phyloP scores from a whole-genome alignment of 805 yeast genomes.

The Starmerella apicola region DNA sequence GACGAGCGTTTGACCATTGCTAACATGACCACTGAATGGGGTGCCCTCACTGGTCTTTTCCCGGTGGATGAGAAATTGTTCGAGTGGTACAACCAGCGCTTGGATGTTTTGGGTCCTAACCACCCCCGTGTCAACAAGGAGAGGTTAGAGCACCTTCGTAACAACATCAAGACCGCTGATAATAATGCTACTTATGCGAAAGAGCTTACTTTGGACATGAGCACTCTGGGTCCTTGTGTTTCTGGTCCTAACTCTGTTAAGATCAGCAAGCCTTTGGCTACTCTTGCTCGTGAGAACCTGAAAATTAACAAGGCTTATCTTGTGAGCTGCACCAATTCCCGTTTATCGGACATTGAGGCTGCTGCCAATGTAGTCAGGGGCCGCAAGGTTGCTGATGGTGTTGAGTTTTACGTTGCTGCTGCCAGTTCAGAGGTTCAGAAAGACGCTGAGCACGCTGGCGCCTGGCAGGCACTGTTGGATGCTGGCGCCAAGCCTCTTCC shows the following conservation, averaged over 20 bases:
- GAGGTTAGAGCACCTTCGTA: constrained; percentile 42
- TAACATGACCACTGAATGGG: constrained; percentile 92
- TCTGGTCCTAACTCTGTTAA: constrained; percentile 98
- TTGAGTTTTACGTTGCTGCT: constrained; percentile 94
- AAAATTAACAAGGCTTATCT: constrained; percentile 86
- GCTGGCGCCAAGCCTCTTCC: constrained; percentile 95
- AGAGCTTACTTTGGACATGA: constrained; percentile 66
- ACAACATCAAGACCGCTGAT: constrained; percentile 45
- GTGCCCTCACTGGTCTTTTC: constrained; percentile 91
- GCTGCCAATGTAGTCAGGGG: constrained; percentile 85
- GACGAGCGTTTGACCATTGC: constrained; percentile 61
- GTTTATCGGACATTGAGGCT: constrained; percentile 82
- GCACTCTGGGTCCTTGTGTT: constrained; percentile 71
- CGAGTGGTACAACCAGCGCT: constrained; percentile 62
- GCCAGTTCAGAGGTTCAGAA: constrained; percentile 87
- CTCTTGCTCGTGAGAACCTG: constrained; percentile 59
- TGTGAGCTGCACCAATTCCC: constrained; percentile 95
- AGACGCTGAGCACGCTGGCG: constrained; percentile 83
- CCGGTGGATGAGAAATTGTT: constrained; percentile 80
- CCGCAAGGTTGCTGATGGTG: constrained; percentile 73
- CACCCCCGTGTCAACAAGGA: constrained; percentile 72
- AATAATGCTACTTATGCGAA: constrained; percentile 77
- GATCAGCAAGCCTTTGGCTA: constrained; percentile 65
- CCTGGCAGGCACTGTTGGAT: constrained; percentile 78
- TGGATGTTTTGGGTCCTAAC: constrained; percentile 44